Base-by-base conservation (phyloP, 805 yeast species). In the Saccharomyces mikatae region DNA sequence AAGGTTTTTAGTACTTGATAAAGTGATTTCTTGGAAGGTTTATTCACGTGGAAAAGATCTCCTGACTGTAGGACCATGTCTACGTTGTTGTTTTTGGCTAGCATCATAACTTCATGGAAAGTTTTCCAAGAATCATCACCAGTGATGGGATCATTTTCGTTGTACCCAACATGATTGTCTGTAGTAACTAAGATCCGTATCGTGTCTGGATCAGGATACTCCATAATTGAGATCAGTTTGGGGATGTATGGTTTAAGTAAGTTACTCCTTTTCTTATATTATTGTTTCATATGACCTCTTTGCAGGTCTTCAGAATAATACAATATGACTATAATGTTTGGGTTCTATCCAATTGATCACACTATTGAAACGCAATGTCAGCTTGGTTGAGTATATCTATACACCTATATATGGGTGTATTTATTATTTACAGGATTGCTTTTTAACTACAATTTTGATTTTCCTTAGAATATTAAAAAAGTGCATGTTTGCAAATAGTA, bases 111-210 rank as follows among this genome's bases (percentile, higher is more conserved):
- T 69, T 94, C 99, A 53, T 87, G 82, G 63, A 94, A 92, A 0
- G 96, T 87, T 54, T 71, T 77, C 87, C 96, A 87, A 0, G 95
- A 81, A 64, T 94, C 99, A 62, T 87, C 86, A 1, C 97, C 96
- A 17, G 95, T 77, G 4, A 92, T 83, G 0, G 96, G 91, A 67
- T 94, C 98, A 41, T 80, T 80, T 66, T 94, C 99, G 56, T 83
- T 82, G 67, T 84, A 91, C 1, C 99, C 99, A 21, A 94, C 96
- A 74, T 94, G 99, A 66, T 94, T 94, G 65, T 94, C 99, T 1
- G 98, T 90, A 2, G 99, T 89, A 31, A 94, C 71, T 31, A 94
- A 79, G 21, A 94, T 80, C 26, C 87, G 74, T 17, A 91, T 80
- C 0, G 96, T 89, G 67, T 88, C 81, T 5, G 64, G 67, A 56